Base-by-base conservation (phyloP, 1,139 yeast species). In the Candida tropicalis region DNA sequence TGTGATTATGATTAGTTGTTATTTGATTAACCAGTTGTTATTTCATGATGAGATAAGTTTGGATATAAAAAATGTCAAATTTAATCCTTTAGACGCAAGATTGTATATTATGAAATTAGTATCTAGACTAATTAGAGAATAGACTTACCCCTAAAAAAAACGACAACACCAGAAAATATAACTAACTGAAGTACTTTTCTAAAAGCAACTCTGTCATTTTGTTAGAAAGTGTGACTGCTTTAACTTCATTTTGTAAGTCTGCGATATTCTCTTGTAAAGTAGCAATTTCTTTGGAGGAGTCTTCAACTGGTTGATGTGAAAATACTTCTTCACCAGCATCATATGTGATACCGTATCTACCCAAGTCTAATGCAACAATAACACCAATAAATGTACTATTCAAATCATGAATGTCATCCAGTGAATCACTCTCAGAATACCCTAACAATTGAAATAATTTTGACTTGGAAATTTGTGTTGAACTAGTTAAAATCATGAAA, bases 1-100 rank as follows among this genome's bases (percentile, higher is more conserved):
- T 49, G 54, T 70, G 38, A 56, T 70, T 23, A 72, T 73, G 77
- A 62, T 66, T 17, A 62, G 76, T 8, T 66, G 75, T 44, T 58
- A 55, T 43, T 56, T 73, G 45, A 49, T 70, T 4, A 53, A 61
- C 26, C 58, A 61, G 51, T 46, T 65, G 20, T 26, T 64, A 13
- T 52, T 50, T 38, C 47, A 53, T 11, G 49, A 47, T 9, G 46
- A 17, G 25, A 42, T 68, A 4, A 52, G 58, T 41, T 52, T 70
- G 34, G 65, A 66, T 46, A 53, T 70, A 34, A 44, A 54, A 1
- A 48, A 54, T 7, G 53, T 68, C 5, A 60, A 54, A 39, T 63
- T 67, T 35, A 59, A 65, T 49, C 59, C 73, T 2, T 46, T 68
- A 34, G 57, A 59, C 39, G 75, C 64, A 1, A 51, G 75, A 25